Conservation (phyloP, 1,284 basidiomycete species). For the Ceratobasidium sp. region DNA sequence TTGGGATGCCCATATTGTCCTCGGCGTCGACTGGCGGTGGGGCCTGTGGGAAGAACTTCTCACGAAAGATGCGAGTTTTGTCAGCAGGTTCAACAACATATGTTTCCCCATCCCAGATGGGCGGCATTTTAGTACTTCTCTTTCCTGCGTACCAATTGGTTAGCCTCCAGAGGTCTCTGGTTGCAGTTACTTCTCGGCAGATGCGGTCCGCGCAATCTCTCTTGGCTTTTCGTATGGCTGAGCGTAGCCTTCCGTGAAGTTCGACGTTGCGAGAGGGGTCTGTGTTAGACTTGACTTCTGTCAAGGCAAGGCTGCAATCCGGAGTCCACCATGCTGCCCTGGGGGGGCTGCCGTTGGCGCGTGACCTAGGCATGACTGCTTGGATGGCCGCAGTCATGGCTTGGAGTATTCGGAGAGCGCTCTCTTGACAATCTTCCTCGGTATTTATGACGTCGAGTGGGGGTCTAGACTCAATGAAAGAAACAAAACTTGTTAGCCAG, state of each 20-base stretch:
- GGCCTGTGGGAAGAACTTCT: slow-evolving; percentile 46
- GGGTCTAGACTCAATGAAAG: neutral
- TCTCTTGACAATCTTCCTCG: neutral
- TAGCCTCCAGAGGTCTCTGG: neutral
- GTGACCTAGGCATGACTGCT: neutral
- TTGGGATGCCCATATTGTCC: slow-evolving; percentile 33
- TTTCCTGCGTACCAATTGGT: slow-evolving; percentile 28
- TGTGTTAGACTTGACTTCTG: neutral
- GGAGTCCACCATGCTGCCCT: slow-evolving; percentile 15
- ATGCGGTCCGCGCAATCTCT: slow-evolving; percentile 2
- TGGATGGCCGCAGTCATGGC: slow-evolving; percentile 14
- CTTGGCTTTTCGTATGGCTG: neutral
- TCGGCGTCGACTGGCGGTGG: neutral
- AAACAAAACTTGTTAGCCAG: neutral
- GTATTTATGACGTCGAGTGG: neutral
- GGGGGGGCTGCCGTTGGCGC: neutral
- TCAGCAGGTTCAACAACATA: slow-evolving; percentile 38
- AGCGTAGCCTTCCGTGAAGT: neutral
- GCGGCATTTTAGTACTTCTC: slow-evolving; percentile 46
- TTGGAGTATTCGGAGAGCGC: neutral
- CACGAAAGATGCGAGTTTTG: slow-evolving; percentile 40
- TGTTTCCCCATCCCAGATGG: neutral
- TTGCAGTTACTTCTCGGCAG: neutral
- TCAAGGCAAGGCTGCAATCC: neutral
- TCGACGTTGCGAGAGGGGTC: neutral